Conservation (phyloP, 2,329 filamentous ascomycete genomes). For the Cladorrhinum sp. region DNA sequence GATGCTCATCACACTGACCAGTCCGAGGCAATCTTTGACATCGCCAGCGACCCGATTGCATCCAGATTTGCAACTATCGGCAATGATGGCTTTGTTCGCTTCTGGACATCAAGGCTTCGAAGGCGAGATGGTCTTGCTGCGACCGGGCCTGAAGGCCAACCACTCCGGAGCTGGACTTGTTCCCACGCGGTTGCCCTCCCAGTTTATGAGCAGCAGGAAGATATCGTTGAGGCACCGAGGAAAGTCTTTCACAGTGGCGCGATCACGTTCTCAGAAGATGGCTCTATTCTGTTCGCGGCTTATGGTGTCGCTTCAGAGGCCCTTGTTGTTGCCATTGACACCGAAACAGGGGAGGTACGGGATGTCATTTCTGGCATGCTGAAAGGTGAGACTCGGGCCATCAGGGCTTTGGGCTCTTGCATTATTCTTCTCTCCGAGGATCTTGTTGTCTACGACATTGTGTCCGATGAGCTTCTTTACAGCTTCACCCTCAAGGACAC, state of each 20-base stretch:
- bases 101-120: conserved; percentile 76
- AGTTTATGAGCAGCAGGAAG: conserved; percentile 38
- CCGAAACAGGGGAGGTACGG: conserved; percentile 63
- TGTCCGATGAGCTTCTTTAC: conserved; percentile 71
- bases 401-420: conserved; percentile 70
- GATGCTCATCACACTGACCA: conserved; percentile 66
- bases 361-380: conserved; percentile 67
- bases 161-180: conserved; percentile 72
- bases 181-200: conserved; percentile 54
- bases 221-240: conserved; percentile 32
- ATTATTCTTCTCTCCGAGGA: conserved; percentile 72
- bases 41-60: conserved; percentile 67
- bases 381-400: conserved; percentile 60
- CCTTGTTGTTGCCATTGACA: conserved; percentile 68
- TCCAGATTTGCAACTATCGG: conserved; percentile 82
- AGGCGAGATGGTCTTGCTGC: conserved; percentile 65
- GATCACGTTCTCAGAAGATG: conserved; percentile 78
- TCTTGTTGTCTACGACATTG: conserved; percentile 79
- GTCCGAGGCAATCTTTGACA: conserved; percentile 63
- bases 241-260: conserved; percentile 52
- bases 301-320: conserved; percentile 54
- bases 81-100: conserved; percentile 70
- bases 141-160: conserved; percentile 55
- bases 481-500: conserved; percentile 54
- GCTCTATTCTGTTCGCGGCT: conserved; percentile 74